These are phyloP conservation scores for Ophiostoma himal-ulmi DNA, from an alignment of 2,329 filamentous ascomycete species.

Conservation along the genomic window DNA sequence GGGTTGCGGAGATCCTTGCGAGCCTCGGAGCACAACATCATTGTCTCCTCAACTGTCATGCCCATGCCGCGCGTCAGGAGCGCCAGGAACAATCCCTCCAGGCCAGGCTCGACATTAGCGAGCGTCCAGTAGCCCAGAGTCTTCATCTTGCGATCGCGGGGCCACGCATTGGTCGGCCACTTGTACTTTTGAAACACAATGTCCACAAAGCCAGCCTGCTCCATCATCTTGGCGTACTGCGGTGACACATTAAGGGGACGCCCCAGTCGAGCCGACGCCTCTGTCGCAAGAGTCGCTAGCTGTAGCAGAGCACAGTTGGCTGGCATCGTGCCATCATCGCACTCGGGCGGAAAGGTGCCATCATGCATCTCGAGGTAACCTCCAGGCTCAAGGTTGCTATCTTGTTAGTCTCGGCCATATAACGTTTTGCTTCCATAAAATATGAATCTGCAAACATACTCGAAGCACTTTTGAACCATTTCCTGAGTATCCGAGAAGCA, in stretches of 20 bases:
- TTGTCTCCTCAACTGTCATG: slow-evolving; percentile 29
- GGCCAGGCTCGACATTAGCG: slow-evolving; percentile 30
- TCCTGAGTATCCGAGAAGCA: slow-evolving; percentile 25
- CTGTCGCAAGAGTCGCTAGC: slow-evolving; percentile 17
- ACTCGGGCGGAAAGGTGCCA: slow-evolving; percentile 25
- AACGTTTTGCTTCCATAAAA: neutral
- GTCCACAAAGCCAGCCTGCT: slow-evolving; percentile 31
- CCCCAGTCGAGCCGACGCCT: slow-evolving; percentile 23
- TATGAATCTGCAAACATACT: neutral
- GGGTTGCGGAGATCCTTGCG: slow-evolving; percentile 28
- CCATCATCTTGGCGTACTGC: slow-evolving; percentile 28
- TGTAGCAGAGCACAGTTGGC: slow-evolving; percentile 17
- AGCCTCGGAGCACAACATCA: slow-evolving; percentile 26
- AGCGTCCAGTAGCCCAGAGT: slow-evolving; percentile 30
- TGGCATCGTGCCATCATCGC: slow-evolving; percentile 26
- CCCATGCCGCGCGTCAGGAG: slow-evolving; percentile 31
- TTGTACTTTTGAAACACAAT: slow-evolving; percentile 28
- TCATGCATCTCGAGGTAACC: slow-evolving; percentile 29
- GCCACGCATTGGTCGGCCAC: slow-evolving; percentile 32
- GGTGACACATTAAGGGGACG: slow-evolving; percentile 25
- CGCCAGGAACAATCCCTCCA: slow-evolving; percentile 32
- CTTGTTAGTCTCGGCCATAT: neutral
- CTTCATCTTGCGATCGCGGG: slow-evolving; percentile 31
- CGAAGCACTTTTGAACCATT: slow-evolving; percentile 26
- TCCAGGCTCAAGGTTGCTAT: slow-evolving; percentile 26